Percentiles rank a stretch among this genome's conserved stretches.
phyloP scores from a whole-genome alignment of 2,329 filamentous ascomycete species.

The Fusarium devonianum region DNA sequence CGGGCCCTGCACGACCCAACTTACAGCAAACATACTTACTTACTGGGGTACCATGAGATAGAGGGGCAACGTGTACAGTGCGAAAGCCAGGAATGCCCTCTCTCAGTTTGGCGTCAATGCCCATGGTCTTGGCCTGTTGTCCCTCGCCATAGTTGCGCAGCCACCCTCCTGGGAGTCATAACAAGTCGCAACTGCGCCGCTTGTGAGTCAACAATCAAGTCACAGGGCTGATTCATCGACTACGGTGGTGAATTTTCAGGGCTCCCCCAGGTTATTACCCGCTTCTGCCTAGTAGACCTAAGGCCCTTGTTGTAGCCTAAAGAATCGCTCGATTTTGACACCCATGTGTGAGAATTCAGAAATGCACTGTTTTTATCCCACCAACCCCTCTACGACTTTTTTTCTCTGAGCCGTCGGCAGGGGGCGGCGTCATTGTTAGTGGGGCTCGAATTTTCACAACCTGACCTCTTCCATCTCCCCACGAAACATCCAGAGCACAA shows the following conservation, averaged over 20 bases:
- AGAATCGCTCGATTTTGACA: too few species aligned
- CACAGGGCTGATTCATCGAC: neutral
- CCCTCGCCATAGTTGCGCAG: too few species aligned
- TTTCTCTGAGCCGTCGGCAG: neutral
- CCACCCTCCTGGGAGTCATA: neutral
- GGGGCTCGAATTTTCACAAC: constrained; percentile 53
- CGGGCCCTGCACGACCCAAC: too few species aligned
- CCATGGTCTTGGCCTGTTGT: too few species aligned
- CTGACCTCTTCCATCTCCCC: constrained; percentile 40
- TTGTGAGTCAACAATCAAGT: constrained; percentile 3
- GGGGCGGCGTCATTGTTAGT: constrained; percentile 47
- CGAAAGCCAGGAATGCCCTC: constrained; percentile 17
- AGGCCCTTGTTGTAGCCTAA: too few species aligned
- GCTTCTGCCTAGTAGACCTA: constrained; percentile 20
- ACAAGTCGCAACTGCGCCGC: neutral
- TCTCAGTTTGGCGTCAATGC: constrained; percentile 3
- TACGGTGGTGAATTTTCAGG: neutral
- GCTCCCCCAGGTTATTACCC: neutral
- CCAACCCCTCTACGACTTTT: constrained; percentile 40
- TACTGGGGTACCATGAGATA: too few species aligned
- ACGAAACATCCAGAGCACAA: constrained; percentile 37
- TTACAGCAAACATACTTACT: constrained; percentile 18
- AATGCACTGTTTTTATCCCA: constrained; percentile 15
- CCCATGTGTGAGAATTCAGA: constrained; percentile 1
- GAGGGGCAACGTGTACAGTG: constrained; percentile 38